Percentiles rank a stretch among this genome's conserved stretches.
phyloP scores from a whole-genome alignment of 2,329 filamentous ascomycete genomes.

The Verticillium zaregamsianum region DNA sequence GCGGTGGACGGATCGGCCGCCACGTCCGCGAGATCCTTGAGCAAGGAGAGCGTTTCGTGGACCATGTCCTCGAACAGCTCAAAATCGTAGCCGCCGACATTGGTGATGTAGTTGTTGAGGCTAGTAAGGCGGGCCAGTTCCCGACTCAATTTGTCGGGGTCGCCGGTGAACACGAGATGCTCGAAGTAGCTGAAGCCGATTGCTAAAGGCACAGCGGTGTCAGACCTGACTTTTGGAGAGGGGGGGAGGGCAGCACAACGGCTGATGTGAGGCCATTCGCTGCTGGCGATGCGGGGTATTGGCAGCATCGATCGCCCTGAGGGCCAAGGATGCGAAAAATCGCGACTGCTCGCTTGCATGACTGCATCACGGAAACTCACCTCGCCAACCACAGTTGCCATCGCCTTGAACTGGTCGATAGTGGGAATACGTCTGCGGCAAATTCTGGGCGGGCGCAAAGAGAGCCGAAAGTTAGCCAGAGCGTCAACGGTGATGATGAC shows the following conservation, averaged over 20 bases:
- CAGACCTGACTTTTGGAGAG: not conserved
- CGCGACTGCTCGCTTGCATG: not conserved
- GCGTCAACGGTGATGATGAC: conserved; percentile 10
- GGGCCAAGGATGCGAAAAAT: not conserved
- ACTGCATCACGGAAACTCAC: conserved; percentile 48
- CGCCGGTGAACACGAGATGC: conserved; percentile 65
- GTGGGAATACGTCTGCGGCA: conserved; percentile 80
- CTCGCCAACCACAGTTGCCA: conserved; percentile 97
- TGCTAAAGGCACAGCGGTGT: conserved; percentile 47
- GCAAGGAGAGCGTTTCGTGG: conserved; percentile 65
- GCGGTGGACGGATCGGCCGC: conserved; percentile 57
- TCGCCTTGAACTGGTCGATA: conserved; percentile 87
- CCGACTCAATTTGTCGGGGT: conserved; percentile 44
- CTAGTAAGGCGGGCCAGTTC: conserved; percentile 70
- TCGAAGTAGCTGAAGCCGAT: conserved; percentile 94
- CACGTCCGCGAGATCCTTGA: conserved; percentile 58
- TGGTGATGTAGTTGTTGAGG: conserved; percentile 66
- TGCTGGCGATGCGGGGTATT: conserved; percentile 10
- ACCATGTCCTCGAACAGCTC: conserved; percentile 80
- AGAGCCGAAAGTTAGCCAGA: not conserved
- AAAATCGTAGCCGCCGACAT: conserved; percentile 65
- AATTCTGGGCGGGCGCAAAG: conserved; percentile 46
- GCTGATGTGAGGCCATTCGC: not conserved
- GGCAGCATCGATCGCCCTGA: not conserved
- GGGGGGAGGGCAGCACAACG: not conserved